Base-by-base conservation (phyloP, 179 eudicot species). In the Amaranthus tricolor region DNA sequence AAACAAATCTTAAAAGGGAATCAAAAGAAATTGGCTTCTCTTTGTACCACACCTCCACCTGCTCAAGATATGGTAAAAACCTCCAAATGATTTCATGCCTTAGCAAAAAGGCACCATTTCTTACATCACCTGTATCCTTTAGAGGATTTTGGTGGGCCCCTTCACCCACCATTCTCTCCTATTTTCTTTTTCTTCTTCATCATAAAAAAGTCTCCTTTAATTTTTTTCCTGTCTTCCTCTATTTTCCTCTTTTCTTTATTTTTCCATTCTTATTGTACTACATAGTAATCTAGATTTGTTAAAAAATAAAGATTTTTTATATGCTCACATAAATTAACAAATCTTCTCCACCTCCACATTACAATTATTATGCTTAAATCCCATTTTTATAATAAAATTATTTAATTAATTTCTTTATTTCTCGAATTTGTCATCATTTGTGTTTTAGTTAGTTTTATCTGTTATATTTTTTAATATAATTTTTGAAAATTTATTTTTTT, bases 91-190 rank as follows among this genome's bases (percentile, higher is more conserved):
- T 31, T 31, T 31, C 40, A 31, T 31, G 40, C 40, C 40, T 75
- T 12, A 0, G 51, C 68, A 59, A 77, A 83, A 81, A 78, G 79
- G 70, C 80, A 70, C 74, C 85, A 57, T 52, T 79, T 80, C 83
- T 87, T 52, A 91, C 93, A 65, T 90, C 94, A 91, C 84, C 81
- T 74, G 89, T 86, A 89, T 89, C 90, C 77, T 81, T 70, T 57
- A 0, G 52, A 84, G 85, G 89, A 86, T 31, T 89, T 91, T 82
- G 58, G 78, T 81, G 84, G 89, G 77, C 9, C 90, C 86, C 62
- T 63, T 21, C 50, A 55, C 48, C 81, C 81, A 50, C 85, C 82
- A 69, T 31, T 16, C 63, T 61, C 7, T 40, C 14, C 66, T n/a
- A 16, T 13, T 52, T 70, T 12, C 9, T 44, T 45, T 71, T 45